Conservation (phyloP, 192 early-diverging fungal species). For the Gigaspora rosea region DNA sequence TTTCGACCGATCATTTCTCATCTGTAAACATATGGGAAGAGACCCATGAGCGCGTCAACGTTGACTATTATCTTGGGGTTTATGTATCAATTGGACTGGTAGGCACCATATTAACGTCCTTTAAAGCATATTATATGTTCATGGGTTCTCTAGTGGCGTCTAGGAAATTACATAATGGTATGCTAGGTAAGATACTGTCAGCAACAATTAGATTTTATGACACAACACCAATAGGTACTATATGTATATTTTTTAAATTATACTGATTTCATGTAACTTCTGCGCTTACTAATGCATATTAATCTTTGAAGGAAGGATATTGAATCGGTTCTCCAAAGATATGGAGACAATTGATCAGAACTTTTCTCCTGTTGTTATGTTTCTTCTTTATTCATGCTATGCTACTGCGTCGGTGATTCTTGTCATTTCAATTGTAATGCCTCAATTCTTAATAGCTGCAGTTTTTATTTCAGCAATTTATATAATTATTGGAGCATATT, state of each 20-base stretch:
- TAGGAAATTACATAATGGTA: conserved; percentile 52
- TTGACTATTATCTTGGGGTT: conserved; percentile 61
- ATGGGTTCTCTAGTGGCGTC: conserved; percentile 61
- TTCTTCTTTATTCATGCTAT: conserved; percentile 54
- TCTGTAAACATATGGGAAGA: conserved; percentile 21
- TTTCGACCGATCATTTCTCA: background rate
- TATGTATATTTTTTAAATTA: no score
- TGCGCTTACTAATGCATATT: no score
- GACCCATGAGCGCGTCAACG: conserved; percentile 41
- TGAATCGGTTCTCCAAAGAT: conserved; percentile 89
- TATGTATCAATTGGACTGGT: conserved; percentile 63
- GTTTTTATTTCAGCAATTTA: conserved; percentile 59
- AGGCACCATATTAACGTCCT: conserved; percentile 40
- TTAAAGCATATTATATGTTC: conserved; percentile 48
- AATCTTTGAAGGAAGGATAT: conserved; percentile 42
- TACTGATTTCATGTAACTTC: no score
- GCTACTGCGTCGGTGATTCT: conserved; percentile 59
- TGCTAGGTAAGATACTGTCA: conserved; percentile 59
- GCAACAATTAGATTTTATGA: conserved; percentile 89
- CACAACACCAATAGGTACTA: conserved; percentile 76
- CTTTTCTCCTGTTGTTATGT: conserved; percentile 52
- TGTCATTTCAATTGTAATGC: conserved; percentile 67
- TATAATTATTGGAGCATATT: conserved; percentile 66
- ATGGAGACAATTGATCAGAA: conserved; percentile 78
- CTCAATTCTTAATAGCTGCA: conserved; percentile 71